These are phyloP conservation scores for Trichoderma arundinaceum DNA, from an alignment of 2,329 filamentous ascomycete genomes.

Conservation along the genomic window DNA sequence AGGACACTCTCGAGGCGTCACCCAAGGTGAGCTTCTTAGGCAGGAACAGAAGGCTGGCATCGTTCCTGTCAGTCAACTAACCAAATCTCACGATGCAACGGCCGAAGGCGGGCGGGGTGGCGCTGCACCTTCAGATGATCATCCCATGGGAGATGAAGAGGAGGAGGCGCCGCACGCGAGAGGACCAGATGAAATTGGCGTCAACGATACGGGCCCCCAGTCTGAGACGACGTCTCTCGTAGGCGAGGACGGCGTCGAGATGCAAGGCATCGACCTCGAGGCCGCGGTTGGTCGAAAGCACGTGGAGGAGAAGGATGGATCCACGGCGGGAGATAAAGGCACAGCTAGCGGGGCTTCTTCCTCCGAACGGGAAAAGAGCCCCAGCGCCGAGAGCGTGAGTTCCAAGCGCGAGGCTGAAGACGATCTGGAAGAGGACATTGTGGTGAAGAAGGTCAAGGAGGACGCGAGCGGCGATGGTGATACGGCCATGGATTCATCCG, in stretches of 20 bases:
- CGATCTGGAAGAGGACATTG: constrained; percentile 47
- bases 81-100: constrained; percentile 48
- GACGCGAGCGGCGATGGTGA: constrained; percentile 39
- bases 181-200: constrained; percentile 83
- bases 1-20: constrained; percentile 62
- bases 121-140: constrained; percentile 39
- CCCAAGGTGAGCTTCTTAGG: constrained; percentile 83
- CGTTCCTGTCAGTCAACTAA: constrained; percentile 69
- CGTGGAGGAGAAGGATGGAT: constrained; percentile 41
- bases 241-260: constrained; percentile 52
- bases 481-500: constrained; percentile 16
- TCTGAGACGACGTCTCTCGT: constrained; percentile 49
- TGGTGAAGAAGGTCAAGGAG: constrained; percentile 58
- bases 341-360: constrained; percentile 36
- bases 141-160: constrained; percentile 54
- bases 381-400: constrained; percentile 44
- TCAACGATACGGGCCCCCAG: constrained; percentile 85
- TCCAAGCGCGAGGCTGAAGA: constrained; percentile 64
- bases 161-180: constrained; percentile 77
- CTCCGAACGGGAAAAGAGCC: constrained; percentile 34
- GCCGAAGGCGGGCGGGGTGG: constrained; percentile 42
- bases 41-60: constrained; percentile 85
- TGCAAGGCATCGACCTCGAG: constrained; percentile 64
- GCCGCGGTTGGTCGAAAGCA: constrained; percentile 64
- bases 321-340: constrained; percentile 30